These are phyloP conservation scores for Malus hybrid DNA, from an alignment of 331 rosid genomes.

Conservation along the genomic window DNA sequence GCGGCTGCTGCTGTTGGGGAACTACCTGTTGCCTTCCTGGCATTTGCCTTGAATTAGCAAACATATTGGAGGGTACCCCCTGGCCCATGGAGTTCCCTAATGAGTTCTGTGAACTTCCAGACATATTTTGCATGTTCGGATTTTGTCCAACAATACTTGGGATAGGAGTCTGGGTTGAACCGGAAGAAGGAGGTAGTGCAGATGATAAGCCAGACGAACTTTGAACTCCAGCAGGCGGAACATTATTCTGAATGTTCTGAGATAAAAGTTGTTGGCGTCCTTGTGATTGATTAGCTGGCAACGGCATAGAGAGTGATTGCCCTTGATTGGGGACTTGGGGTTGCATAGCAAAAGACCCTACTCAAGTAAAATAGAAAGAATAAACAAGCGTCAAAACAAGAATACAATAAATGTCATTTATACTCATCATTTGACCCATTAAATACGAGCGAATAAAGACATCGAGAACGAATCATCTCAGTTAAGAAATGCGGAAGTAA, in stretches of 20 bases:
- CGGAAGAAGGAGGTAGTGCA: slow-evolving; percentile 49
- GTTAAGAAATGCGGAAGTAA: background rate
- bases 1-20: slow-evolving; percentile 58
- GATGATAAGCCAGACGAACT: slow-evolving; percentile 35
- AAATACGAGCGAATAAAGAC: background rate
- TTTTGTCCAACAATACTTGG: slow-evolving; percentile 62
- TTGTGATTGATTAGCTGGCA: slow-evolving; percentile 52
- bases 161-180: slow-evolving; percentile 48
- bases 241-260: slow-evolving; percentile 58
- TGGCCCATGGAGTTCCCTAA: slow-evolving; percentile 60
- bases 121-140: slow-evolving; percentile 49
- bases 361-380: slow-evolving; percentile 1
- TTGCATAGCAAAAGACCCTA: slow-evolving; percentile 52
- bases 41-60: slow-evolving; percentile 60
- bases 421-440: background rate
- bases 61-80: slow-evolving; percentile 58
- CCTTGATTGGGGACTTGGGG: slow-evolving; percentile 61
- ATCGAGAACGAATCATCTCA: background rate
- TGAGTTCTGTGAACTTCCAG: slow-evolving; percentile 51
- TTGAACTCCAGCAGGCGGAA: slow-evolving; percentile 47
- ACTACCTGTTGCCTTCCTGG: slow-evolving; percentile 68
- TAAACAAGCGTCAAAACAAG: background rate
- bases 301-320: slow-evolving; percentile 45
- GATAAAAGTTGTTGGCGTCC: slow-evolving; percentile 58
- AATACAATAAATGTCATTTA: background rate